Evolutionary conservation across 1,139 yeast genomes (phyloP).

Genomic region (Sugiyamaella castrensis): DNA sequence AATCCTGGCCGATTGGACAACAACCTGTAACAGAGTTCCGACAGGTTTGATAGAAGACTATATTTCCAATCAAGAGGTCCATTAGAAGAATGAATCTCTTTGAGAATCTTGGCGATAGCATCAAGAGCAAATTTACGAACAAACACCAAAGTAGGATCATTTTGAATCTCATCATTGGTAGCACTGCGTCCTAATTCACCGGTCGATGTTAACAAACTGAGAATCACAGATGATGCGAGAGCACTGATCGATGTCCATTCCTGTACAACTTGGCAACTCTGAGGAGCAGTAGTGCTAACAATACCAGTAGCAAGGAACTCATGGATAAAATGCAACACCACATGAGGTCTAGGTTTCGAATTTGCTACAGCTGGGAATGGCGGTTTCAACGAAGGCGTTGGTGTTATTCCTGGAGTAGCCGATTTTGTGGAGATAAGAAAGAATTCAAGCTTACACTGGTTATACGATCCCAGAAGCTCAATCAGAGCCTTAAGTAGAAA

Average conservation of each 20-base stretch:
- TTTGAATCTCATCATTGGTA: constrained; percentile 38
- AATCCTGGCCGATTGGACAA: constrained; percentile 30
- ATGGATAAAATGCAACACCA: constrained; percentile 72
- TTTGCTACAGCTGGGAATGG: constrained; percentile 2
- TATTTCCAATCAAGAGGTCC: constrained; percentile 45
- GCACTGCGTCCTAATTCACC: constrained; percentile 40
- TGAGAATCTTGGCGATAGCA: constrained; percentile 58
- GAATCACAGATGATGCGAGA: constrained; percentile 45
- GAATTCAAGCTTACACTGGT: constrained; percentile 77
- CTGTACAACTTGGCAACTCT: constrained; percentile 19
- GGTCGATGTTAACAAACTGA: constrained; percentile 52
- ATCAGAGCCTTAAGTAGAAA: constrained; percentile 65
- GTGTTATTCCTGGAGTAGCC: constrained; percentile 29
- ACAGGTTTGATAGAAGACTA: constrained; percentile 54
- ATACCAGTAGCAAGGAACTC: constrained; percentile 63
- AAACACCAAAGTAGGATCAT: constrained; percentile 66
- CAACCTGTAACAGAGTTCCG: constrained; percentile 45
- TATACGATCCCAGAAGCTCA: constrained; percentile 76
- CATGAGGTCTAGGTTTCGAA: constrained; percentile 64
- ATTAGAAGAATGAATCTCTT: constrained; percentile 44
- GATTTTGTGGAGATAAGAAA: constrained; percentile 48
- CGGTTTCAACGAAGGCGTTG: constrained; percentile 3
- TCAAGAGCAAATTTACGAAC: constrained; percentile 76
- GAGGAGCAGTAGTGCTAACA: constrained; percentile 33
- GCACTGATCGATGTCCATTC: constrained; percentile 46